Evolutionary conservation across 768 basidiomycete genomes (phyloP), one percentile per base, ranked within the genome.

Genomic region (Phlegmacium glaucopus): DNA sequence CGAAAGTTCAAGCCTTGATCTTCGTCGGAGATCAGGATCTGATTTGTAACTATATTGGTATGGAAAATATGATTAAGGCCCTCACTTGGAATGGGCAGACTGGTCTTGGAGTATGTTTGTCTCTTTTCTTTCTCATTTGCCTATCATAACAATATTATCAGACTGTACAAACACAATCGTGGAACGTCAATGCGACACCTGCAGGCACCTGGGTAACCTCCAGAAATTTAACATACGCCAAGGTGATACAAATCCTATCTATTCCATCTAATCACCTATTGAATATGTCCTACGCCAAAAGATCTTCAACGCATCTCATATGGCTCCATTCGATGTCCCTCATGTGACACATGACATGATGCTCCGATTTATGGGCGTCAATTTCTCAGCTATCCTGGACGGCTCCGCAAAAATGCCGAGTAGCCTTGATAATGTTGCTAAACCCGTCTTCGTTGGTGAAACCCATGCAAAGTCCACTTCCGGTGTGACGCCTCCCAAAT

Each of bases 281-380:
- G 17, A 35, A 38, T 28, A 1, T 42, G 25, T 35, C 28, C 28
- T 41, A 27, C 44, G 41, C 18, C 15, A 34, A 16, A 30, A 94
- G 90, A 79, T 96, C 18, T 88, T 86, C 65, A 90, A 93, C 49
- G 90, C 92, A 3, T 97, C 94, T 1, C 96, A 98, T 66, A 99
- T 98, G 96, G 95, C 82, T 7, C 85, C 88, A 10, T 87, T 74
- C 64, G 95, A 99, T 65, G 73, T 88, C 10, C 94, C 94, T 0
- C 78, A 90, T 43, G 82, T 86, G 15, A 75, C 94, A 4, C 93
- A 97, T 64, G 96, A 99, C 66, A 97, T 98, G 96, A 95, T 99
- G 56, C 80, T 96, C 34, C 90, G 96, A 11, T 99, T 99, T 72
- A 91, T 97, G 85, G 86, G 82, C 42, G 82, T 94, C 50, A 87